These are phyloP conservation scores for Tylopilus vinaceipallidus DNA, from an alignment of 768 basidiomycete species.

Conservation along the genomic window DNA sequence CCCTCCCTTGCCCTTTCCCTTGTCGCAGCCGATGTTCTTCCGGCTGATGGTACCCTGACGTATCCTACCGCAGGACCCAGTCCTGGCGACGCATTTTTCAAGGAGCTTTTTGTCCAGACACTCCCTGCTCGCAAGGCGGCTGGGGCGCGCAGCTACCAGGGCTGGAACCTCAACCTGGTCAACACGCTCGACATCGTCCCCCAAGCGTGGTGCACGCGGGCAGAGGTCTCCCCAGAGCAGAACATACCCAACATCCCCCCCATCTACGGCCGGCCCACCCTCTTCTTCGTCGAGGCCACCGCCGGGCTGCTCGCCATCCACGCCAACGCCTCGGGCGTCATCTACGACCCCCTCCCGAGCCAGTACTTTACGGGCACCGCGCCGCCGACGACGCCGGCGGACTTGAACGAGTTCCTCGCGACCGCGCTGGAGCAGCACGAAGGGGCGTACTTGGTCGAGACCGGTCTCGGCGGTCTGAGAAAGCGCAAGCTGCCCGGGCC, in stretches of 20 bases:
- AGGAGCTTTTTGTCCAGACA: neutral
- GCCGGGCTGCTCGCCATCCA: neutral
- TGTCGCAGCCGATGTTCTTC: neutral
- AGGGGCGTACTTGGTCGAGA: neutral
- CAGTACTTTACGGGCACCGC: neutral
- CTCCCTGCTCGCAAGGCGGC: neutral
- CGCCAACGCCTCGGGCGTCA: neutral
- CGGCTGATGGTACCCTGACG: neutral
- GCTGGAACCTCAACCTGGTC: conserved; percentile 21
- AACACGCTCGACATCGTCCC: conserved; percentile 15
- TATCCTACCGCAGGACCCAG: conserved; percentile 3
- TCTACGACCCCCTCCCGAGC: conserved; percentile 9
- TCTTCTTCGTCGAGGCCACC: neutral
- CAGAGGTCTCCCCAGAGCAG: neutral
- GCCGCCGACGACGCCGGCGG: neutral
- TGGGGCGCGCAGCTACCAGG: neutral
- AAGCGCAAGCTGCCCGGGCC: too few species aligned
- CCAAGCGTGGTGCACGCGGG: conserved; percentile 7
- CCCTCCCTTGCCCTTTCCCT: conserved; percentile 15
- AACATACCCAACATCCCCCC: conserved; percentile 13
- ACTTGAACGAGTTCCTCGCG: neutral
- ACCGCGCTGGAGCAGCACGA: neutral
- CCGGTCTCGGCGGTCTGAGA: neutral
- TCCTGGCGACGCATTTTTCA: conserved; percentile 4
- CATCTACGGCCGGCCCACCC: conserved; percentile 7